Percentiles rank a stretch among this genome's conserved stretches.
Conservation (phyloP, 176 grass and related monocot species). For the bread wheat (Triticum aestivum) region DNA sequence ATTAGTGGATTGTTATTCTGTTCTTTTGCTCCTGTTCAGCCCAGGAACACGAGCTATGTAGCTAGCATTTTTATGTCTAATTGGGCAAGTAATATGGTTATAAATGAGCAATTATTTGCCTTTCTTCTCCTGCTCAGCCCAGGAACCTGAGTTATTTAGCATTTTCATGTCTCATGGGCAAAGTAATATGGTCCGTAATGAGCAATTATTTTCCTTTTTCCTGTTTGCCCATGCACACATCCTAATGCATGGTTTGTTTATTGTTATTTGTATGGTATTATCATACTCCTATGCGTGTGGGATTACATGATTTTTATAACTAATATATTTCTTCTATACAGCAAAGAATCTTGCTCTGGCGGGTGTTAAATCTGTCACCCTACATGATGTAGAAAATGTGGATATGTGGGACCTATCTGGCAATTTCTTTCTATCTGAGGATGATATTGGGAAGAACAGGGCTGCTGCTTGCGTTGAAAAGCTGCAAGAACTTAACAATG, state of each 20-base stretch:
- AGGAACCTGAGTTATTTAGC: background rate
- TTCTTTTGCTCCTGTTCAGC: background rate
- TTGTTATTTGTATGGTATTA: background rate
- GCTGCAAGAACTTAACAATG: constrained; percentile 70
- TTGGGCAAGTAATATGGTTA: constrained; percentile 2
- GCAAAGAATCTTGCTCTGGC: constrained; percentile 86
- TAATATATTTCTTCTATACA: constrained; percentile 39
- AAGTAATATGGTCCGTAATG: constrained; percentile 9
- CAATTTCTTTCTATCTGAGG: constrained; percentile 72
- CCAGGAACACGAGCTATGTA: background rate
- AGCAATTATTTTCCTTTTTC: background rate
- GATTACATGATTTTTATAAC: constrained; percentile 3
- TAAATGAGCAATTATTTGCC: background rate
- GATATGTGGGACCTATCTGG: constrained; percentile 75
- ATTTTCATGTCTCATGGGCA: background rate
- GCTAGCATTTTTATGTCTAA: background rate
- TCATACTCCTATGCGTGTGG: background rate
- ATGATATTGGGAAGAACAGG: constrained; percentile 74
- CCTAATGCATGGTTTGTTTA: constrained; percentile 12
- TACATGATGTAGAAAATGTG: constrained; percentile 67
- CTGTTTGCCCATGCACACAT: background rate
- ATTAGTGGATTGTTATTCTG: background rate
- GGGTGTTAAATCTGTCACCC: constrained; percentile 71
- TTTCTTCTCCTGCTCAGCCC: background rate
- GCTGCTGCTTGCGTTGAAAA: constrained; percentile 68